These are phyloP conservation scores for Erodium moschatum DNA, from an alignment of 441 rosid genomes.

Conservation along the genomic window DNA sequence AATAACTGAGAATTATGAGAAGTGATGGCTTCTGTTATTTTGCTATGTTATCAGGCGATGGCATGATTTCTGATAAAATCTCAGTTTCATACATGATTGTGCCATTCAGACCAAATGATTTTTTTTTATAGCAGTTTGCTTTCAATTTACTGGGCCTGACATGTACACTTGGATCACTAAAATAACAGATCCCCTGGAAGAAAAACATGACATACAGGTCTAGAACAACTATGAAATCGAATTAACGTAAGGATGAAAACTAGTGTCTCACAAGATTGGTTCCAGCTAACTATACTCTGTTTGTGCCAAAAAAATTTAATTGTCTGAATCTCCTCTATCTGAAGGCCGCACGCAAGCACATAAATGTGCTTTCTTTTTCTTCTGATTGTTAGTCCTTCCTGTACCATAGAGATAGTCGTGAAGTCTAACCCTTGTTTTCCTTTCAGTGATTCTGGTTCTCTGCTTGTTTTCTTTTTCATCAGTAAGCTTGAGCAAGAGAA, in stretches of 20 bases:
- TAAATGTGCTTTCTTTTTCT: slow-evolving; percentile 43
- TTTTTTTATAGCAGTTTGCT: no score
- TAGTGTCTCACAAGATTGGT: slow-evolving; percentile 8
- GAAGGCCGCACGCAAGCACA: slow-evolving; percentile 75
- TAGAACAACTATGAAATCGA: slow-evolving; percentile 11
- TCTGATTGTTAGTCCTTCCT: slow-evolving; percentile 35
- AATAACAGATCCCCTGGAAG: slow-evolving; percentile 18
- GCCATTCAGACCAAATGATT: no score
- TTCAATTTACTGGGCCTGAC: slow-evolving; percentile 15
- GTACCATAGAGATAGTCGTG: slow-evolving; percentile 66
- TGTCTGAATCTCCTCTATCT: slow-evolving; percentile 40
- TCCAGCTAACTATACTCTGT: slow-evolving; percentile 7
- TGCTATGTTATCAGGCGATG: no score
- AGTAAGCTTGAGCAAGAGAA: slow-evolving; percentile 55
- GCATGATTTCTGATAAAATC: no score
- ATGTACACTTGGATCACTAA: slow-evolving; percentile 31
- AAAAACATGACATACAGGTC: slow-evolving; percentile 10
- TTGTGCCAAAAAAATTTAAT: slow-evolving; percentile 12
- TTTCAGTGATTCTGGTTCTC: slow-evolving; percentile 34
- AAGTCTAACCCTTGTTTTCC: slow-evolving; percentile 53
- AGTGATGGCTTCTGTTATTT: no score
- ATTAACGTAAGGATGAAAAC: slow-evolving; percentile 13
- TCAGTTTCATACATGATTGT: no score
- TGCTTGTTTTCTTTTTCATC: slow-evolving; percentile 49
- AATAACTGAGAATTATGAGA: no score